phyloP scores from a whole-genome alignment of 139 green algal species.

The Pycnococcus provasolii region DNA sequence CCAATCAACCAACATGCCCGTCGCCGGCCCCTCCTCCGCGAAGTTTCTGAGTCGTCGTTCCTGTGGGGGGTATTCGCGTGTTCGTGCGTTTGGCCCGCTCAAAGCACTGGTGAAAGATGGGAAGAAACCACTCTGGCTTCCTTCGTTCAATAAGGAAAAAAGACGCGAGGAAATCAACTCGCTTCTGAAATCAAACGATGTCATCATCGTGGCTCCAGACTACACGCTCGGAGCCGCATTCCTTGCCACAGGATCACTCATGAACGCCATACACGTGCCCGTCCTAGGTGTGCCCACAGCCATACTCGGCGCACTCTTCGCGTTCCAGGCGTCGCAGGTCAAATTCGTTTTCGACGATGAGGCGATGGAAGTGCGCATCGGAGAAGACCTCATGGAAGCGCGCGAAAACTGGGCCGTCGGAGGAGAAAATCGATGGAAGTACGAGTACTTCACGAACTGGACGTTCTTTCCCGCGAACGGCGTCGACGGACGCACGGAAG shows the following conservation, averaged over 20 bases:
- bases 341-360: conserved; percentile 16
- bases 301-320: conserved; percentile 10
- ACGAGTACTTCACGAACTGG: conserved; percentile 23
- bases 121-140: conserved; percentile 9
- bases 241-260: not conserved
- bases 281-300: not conserved
- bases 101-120: not conserved
- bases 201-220: not conserved
- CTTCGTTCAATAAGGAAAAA: conserved; percentile 9
- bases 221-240: conserved; percentile 4
- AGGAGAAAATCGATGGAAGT: conserved; percentile 21
- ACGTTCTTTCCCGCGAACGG: conserved; percentile 6
- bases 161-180: not conserved
- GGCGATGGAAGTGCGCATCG: conserved; percentile 13
- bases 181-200: not conserved
- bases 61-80: too few relatives aligned
- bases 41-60: too few relatives aligned
- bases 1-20: too few relatives aligned
- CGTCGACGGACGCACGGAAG: not conserved
- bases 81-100: too few relatives aligned
- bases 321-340: conserved; percentile 11
- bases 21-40: too few relatives aligned
- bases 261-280: conserved; percentile 6
- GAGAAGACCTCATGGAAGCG: conserved; percentile 4
- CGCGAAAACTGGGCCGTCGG: conserved; percentile 12